Evolutionary conservation across 176 grass and related monocot species (phyloP).

Genomic region (Alloteropsis semialata): DNA sequence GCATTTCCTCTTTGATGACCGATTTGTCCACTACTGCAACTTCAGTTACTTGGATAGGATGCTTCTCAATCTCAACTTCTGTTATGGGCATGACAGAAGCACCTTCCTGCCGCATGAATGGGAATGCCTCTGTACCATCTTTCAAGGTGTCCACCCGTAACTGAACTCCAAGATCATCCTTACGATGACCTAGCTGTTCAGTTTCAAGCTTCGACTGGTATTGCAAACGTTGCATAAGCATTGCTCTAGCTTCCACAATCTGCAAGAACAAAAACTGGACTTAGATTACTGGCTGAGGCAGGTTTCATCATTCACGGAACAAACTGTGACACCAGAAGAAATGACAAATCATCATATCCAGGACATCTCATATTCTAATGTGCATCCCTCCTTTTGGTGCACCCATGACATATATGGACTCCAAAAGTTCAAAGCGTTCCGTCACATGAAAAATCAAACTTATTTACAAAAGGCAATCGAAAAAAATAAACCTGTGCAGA

Average conservation of each 20-base stretch:
- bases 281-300: slow-evolving; percentile 15
- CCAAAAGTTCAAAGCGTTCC: background rate
- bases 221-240: slow-evolving; percentile 77
- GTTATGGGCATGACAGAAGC: slow-evolving; percentile 37
- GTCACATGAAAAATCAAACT: background rate
- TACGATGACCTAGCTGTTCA: slow-evolving; percentile 36
- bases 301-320: background rate
- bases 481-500: background rate
- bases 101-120: slow-evolving; percentile 19
- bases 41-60: slow-evolving; percentile 61
- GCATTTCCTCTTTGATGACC: slow-evolving; percentile 62
- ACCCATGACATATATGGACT: background rate
- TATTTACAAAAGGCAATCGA: background rate
- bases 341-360: background rate
- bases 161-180: slow-evolving; percentile 27
- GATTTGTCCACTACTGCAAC: slow-evolving; percentile 64
- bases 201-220: slow-evolving; percentile 59
- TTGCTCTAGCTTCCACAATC: slow-evolving; percentile 88
- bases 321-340: background rate
- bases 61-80: slow-evolving; percentile 64
- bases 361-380: background rate
- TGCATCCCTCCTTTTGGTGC: background rate
- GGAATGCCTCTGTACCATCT: slow-evolving; percentile 32
- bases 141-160: slow-evolving; percentile 27
- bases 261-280: slow-evolving; percentile 36